These are phyloP conservation scores for Fusarium compactum DNA, from an alignment of 2,329 filamentous ascomycete genomes.

Conservation along the genomic window DNA sequence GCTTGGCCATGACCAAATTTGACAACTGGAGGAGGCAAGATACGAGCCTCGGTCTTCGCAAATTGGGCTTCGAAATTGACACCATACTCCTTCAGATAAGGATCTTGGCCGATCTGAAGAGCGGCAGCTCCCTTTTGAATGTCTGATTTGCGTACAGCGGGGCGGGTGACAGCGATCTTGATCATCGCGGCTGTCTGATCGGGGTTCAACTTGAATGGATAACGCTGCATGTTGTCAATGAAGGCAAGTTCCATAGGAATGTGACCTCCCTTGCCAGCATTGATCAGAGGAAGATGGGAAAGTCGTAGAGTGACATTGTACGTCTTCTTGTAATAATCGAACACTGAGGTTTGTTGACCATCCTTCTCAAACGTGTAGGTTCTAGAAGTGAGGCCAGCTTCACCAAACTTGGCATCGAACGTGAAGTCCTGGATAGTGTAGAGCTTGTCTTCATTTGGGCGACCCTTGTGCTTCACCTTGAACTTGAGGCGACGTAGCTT, in stretches of 20 bases:
- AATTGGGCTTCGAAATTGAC: slow-evolving; percentile 75
- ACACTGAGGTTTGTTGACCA: slow-evolving; percentile 60
- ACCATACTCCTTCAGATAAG: slow-evolving; percentile 78
- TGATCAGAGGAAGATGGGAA: slow-evolving; percentile 67
- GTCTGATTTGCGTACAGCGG: slow-evolving; percentile 72
- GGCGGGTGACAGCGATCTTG: slow-evolving; percentile 87
- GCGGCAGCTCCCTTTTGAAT: slow-evolving; percentile 70
- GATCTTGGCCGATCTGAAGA: slow-evolving; percentile 76
- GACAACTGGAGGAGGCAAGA: slow-evolving; percentile 79
- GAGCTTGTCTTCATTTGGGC: slow-evolving; percentile 58
- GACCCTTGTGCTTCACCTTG: slow-evolving; percentile 63
- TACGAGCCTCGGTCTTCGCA: slow-evolving; percentile 74
- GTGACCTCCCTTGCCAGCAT: slow-evolving; percentile 64
- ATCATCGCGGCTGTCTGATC: slow-evolving; percentile 87
- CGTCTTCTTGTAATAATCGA: slow-evolving; percentile 66
- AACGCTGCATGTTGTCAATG: slow-evolving; percentile 68
- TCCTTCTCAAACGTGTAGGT: slow-evolving; percentile 68
- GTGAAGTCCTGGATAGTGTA: slow-evolving; percentile 66
- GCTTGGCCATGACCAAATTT: slow-evolving; percentile 70
- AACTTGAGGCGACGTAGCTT: slow-evolving; percentile 69
- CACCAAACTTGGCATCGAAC: slow-evolving; percentile 59
- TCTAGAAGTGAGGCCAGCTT: slow-evolving; percentile 62
- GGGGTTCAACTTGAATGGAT: slow-evolving; percentile 71
- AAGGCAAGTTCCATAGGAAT: slow-evolving; percentile 73
- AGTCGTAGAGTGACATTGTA: slow-evolving; percentile 65